These are phyloP conservation scores for Jatropha curcas DNA, from an alignment of 345 rosid species.

Conservation along the genomic window DNA sequence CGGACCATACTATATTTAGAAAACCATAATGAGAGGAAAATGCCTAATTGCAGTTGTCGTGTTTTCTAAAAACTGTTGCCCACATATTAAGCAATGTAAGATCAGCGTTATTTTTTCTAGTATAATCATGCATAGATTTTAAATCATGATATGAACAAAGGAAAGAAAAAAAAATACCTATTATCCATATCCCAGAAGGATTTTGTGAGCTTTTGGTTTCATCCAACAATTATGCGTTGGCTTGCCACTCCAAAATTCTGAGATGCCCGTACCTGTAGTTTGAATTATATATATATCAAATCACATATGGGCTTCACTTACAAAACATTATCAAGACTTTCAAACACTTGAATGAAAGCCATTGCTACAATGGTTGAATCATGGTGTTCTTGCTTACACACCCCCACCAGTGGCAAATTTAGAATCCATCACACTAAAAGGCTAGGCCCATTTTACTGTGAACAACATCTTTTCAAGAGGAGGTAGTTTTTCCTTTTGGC, in stretches of 20 bases:
- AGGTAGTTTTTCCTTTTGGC: slow-evolving; percentile 55
- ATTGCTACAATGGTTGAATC: neutral
- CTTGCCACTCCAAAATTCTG: slow-evolving; percentile 89
- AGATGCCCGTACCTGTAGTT: slow-evolving; percentile 80
- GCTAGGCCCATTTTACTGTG: slow-evolving; percentile 77
- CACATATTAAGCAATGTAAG: neutral
- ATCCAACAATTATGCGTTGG: slow-evolving; percentile 58
- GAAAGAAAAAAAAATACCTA: slow-evolving; percentile 46
- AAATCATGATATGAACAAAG: neutral
- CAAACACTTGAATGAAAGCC: neutral
- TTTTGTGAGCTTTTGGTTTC: slow-evolving; percentile 83
- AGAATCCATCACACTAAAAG: slow-evolving; percentile 93
- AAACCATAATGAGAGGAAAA: no score
- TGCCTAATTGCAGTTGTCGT: no score
- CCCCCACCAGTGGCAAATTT: slow-evolving; percentile 80
- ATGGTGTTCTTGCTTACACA: slow-evolving; percentile 51
- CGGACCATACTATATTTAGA: no score
- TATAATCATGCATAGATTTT: neutral
- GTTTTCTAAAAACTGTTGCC: no score
- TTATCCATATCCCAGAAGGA: slow-evolving; percentile 84
- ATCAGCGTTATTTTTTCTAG: neutral
- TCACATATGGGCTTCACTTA: neutral
- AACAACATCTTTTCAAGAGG: slow-evolving; percentile 65
- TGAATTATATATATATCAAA: slow-evolving; percentile 16
- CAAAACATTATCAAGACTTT: no score